These are phyloP conservation scores for Solanum verrucosum DNA, from an alignment of 257 asterid genomes.

Conservation along the genomic window DNA sequence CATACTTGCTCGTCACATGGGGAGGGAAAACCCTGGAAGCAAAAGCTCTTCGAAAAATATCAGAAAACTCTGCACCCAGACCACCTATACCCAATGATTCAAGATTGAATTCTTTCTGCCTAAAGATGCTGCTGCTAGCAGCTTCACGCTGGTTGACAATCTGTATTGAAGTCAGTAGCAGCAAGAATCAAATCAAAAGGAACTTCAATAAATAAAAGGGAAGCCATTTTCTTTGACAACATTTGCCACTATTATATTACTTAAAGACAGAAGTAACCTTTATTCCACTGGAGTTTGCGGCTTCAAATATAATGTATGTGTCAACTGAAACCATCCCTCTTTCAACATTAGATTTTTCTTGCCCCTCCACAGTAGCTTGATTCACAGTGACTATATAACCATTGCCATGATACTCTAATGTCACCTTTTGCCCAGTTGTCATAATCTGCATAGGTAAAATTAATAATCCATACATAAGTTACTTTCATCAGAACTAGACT, in stretches of 20 bases:
- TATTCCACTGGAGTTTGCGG: constrained; percentile 76
- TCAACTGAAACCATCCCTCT: constrained; percentile 83
- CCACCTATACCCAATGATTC: constrained; percentile 94
- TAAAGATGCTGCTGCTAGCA: constrained; percentile 89
- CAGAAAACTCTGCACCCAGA: constrained; percentile 92
- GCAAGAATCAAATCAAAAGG: background rate
- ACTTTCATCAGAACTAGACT: background rate
- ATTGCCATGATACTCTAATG: constrained; percentile 86
- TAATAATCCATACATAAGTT: background rate
- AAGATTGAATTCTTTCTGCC: constrained; percentile 89
- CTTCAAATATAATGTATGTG: constrained; percentile 83
- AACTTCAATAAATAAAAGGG: constrained; percentile 2
- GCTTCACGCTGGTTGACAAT: constrained; percentile 95
- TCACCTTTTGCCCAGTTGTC: constrained; percentile 82
- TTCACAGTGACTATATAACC: constrained; percentile 74
- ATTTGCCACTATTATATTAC: background rate
- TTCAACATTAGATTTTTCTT: constrained; percentile 51
- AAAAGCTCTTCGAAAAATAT: constrained; percentile 97
- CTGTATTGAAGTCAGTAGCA: constrained; percentile 35
- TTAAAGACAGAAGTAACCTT: constrained; percentile 37
- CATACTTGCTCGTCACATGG: constrained; percentile 90
- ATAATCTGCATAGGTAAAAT: constrained; percentile 45
- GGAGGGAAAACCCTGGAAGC: constrained; percentile 98
- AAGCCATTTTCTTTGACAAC: background rate
- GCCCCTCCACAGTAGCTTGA: constrained; percentile 74